Percentiles rank a stretch among this genome's conserved stretches.
Conservation (phyloP, 176 grass and related monocot genomes). For the Zoysia japonica region DNA sequence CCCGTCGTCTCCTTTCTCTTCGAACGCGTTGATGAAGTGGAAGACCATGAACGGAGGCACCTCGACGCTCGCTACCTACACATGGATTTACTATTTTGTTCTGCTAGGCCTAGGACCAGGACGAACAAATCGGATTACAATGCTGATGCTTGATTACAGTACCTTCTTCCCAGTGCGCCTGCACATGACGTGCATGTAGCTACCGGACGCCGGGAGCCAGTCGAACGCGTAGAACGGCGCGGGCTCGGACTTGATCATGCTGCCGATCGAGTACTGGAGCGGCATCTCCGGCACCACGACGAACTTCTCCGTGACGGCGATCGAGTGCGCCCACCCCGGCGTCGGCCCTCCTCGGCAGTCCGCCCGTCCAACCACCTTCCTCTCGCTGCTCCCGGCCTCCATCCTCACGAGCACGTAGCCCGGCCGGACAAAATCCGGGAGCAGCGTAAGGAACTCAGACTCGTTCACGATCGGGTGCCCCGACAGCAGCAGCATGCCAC, state of each 20-base stretch:
- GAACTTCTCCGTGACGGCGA: slow-evolving; percentile 56
- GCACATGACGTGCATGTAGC: slow-evolving; percentile 70
- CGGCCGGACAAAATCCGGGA: slow-evolving; percentile 52
- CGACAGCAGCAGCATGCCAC: slow-evolving; percentile 53
- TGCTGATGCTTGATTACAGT: not conserved
- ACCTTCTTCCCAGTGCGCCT: slow-evolving; percentile 64
- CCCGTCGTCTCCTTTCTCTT: slow-evolving; percentile 49
- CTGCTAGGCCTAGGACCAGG: too few relatives aligned
- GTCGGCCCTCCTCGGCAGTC: slow-evolving; percentile 48
- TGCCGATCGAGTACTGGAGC: slow-evolving; percentile 39
- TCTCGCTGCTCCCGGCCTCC: slow-evolving; percentile 46
- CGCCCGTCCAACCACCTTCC: slow-evolving; percentile 58
- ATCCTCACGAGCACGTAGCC: slow-evolving; percentile 54
- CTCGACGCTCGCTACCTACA: slow-evolving; percentile 49
- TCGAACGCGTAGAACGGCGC: slow-evolving; percentile 58
- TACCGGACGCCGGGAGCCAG: slow-evolving; percentile 49
- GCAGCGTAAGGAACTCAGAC: slow-evolving; percentile 53
- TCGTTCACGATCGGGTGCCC: slow-evolving; percentile 65
- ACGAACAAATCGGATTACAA: too few relatives aligned
- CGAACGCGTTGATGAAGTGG: slow-evolving; percentile 78
- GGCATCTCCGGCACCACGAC: slow-evolving; percentile 67
- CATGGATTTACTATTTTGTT: too few relatives aligned
- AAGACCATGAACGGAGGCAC: slow-evolving; percentile 65
- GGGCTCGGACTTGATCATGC: slow-evolving; percentile 47
- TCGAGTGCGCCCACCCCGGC: slow-evolving; percentile 71